phyloP scores from a whole-genome alignment of 176 grass and related monocot genomes.

The Areca catechu region DNA sequence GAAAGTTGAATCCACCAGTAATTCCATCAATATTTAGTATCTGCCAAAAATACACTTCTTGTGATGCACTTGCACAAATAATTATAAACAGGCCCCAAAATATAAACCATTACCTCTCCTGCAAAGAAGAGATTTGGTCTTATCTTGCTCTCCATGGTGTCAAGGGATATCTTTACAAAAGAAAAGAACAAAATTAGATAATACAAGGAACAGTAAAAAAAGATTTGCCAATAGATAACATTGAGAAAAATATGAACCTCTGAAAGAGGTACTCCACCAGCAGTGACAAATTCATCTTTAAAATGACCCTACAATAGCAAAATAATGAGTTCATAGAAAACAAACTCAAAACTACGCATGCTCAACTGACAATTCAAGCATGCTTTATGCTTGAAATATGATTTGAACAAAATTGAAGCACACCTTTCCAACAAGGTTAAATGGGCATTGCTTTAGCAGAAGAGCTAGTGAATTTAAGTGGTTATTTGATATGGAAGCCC shows the following conservation, averaged over 20 bases:
- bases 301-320: slow-evolving; percentile 66
- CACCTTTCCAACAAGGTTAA: slow-evolving; percentile 77
- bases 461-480: slow-evolving; percentile 47
- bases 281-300: slow-evolving; percentile 99
- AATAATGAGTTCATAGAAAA: slow-evolving; percentile 12
- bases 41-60: slow-evolving; percentile 24
- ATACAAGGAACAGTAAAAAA: background rate
- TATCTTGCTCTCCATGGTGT: slow-evolving; percentile 91
- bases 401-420: background rate
- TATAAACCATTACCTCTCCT: slow-evolving; percentile 59
- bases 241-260: slow-evolving; percentile 43
- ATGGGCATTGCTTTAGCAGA: slow-evolving; percentile 62
- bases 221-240: background rate
- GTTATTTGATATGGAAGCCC: slow-evolving; percentile 70
- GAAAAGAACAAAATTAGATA: background rate
- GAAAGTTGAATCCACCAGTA: slow-evolving; percentile 96
- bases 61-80: slow-evolving; percentile 13
- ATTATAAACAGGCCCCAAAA: background rate
- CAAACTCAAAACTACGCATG: background rate
- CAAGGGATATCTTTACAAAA: slow-evolving; percentile 54
- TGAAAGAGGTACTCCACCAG: slow-evolving; percentile 76
- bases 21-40: slow-evolving; percentile 77
- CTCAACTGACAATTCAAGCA: background rate
- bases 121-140: slow-evolving; percentile 77
- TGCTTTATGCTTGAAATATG: slow-evolving; percentile 4